phyloP scores from a whole-genome alignment of 139 green algal species.

The Asterochloris sp. region DNA sequence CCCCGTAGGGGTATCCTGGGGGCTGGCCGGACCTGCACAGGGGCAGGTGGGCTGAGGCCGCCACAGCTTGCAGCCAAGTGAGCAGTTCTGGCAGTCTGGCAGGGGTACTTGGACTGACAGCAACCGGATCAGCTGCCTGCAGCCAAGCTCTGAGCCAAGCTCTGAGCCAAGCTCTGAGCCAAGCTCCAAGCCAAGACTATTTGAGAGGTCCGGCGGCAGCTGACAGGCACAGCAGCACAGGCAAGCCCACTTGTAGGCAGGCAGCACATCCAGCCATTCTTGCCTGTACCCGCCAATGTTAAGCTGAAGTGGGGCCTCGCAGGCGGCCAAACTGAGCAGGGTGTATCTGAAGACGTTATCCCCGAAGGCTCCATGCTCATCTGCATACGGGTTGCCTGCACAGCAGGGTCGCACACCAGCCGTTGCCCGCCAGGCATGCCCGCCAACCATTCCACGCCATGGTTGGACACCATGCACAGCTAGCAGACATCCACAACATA shows the following conservation, averaged over 20 bases:
- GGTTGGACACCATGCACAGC: too few species aligned
- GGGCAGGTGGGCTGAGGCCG: too few species aligned
- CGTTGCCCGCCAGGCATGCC: too few species aligned
- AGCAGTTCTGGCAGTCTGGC: neutral
- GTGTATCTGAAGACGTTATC: conserved; percentile 81
- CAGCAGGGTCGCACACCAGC: too few species aligned
- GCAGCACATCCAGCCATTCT: neutral
- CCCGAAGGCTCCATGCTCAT: conserved; percentile 50
- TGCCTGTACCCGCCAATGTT: conserved; percentile 34
- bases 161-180: too few species aligned
- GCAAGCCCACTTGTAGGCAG: neutral
- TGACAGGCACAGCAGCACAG: too few species aligned
- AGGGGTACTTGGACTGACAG: too few species aligned
- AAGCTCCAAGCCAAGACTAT: too few species aligned
- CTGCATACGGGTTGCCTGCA: conserved; percentile 53
- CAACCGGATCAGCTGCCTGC: neutral
- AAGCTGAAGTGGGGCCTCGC: conserved; percentile 71
- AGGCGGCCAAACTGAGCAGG: conserved; percentile 72
- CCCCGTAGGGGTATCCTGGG: conserved; percentile 54
- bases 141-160: neutral
- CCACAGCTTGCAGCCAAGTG: neutral
- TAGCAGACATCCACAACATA: too few species aligned
- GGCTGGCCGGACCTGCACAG: conserved; percentile 16
- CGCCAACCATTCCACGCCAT: too few species aligned
- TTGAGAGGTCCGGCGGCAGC: too few species aligned